A percentile compares a stretch with the other conserved stretches of the same genome.
phyloP scores from a whole-genome alignment of 108 stramenopile species.

The Nitzschia sp. region DNA sequence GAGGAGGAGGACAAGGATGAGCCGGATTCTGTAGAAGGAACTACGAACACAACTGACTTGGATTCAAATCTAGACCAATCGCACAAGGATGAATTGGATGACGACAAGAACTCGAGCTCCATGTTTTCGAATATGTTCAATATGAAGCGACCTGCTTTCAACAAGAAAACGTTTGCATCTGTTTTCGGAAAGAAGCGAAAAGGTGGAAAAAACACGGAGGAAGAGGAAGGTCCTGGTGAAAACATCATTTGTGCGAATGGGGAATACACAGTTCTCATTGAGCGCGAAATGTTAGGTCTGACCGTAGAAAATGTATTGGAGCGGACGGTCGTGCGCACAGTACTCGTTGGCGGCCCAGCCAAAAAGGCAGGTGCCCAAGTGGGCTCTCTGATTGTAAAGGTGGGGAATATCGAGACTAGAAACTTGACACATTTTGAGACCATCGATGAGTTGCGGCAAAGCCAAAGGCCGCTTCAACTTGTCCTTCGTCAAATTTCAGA shows the following conservation, averaged over 20 bases:
- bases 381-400: constrained; percentile 81
- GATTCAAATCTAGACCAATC: constrained; percentile 7
- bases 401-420: constrained; percentile 78
- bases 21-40: not conserved
- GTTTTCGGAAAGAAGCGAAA: constrained; percentile 25
- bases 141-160: constrained; percentile 25
- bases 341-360: constrained; percentile 79
- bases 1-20: not conserved
- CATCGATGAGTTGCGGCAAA: constrained; percentile 86
- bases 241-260: constrained; percentile 18
- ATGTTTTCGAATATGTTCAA: constrained; percentile 36
- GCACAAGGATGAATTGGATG: not conserved
- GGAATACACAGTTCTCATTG: constrained; percentile 71
- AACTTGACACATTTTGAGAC: constrained; percentile 90
- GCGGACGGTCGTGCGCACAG: constrained; percentile 84
- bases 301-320: constrained; percentile 92
- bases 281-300: constrained; percentile 87
- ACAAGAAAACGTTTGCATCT: constrained; percentile 13
- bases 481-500: constrained; percentile 67
- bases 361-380: constrained; percentile 82
- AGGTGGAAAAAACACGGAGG: constrained; percentile 12
- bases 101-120: constrained; percentile 7
- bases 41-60: constrained; percentile 9
- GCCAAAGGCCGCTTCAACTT: constrained; percentile 76
- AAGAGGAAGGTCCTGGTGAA: constrained; percentile 4